These are phyloP conservation scores for Trametes gibbosa DNA, from an alignment of 768 basidiomycete genomes.

Conservation along the genomic window DNA sequence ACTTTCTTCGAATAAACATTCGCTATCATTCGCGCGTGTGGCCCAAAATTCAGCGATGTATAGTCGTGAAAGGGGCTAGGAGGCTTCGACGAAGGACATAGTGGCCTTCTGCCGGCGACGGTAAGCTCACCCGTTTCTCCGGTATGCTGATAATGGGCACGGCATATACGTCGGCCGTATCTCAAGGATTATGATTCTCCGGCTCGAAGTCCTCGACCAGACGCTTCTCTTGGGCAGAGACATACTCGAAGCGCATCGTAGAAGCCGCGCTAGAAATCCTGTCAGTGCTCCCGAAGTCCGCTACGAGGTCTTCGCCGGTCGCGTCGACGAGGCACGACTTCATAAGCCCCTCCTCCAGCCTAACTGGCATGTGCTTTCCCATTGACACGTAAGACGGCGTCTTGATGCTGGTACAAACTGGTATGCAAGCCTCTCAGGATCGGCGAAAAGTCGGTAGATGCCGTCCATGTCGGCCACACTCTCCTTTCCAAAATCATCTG, in stretches of 20 bases:
- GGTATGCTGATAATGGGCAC: background rate
- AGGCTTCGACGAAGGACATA: too few species aligned
- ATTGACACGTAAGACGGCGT: background rate
- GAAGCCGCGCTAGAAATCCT: background rate
- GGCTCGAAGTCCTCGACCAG: background rate
- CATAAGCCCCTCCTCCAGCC: background rate
- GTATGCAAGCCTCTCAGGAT: background rate
- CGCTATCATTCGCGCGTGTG: too few species aligned
- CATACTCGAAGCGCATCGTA: background rate
- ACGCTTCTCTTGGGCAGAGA: background rate
- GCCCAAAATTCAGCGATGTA: too few species aligned
- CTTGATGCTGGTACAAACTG: background rate
- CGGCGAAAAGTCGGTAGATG: constrained; percentile 14
- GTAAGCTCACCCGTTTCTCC: background rate
- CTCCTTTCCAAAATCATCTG: background rate
- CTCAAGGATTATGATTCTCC: background rate
- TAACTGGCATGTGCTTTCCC: background rate
- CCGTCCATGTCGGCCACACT: background rate
- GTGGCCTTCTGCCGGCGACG: background rate
- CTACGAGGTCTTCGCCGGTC: background rate
- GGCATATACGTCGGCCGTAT: background rate
- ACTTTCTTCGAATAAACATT: too few species aligned
- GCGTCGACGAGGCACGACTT: background rate
- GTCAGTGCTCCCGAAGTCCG: background rate
- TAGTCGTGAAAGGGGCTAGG: too few species aligned